Conservation (phyloP, 495 filamentous ascomycete species). For the Aspergillus sclerotioniger region DNA sequence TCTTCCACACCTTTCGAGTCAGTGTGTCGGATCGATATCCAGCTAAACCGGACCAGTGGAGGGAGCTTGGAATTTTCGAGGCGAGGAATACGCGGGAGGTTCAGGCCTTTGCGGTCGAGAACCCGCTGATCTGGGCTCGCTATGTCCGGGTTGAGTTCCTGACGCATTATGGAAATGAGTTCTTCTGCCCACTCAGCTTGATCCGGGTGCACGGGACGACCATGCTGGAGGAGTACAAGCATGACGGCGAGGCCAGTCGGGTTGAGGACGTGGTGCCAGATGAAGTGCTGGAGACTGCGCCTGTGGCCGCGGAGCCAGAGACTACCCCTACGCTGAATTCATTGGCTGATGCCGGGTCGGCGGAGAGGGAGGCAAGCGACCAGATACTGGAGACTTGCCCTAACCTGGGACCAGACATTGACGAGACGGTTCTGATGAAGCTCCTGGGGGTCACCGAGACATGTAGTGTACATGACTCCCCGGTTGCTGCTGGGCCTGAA, state of each 20-base stretch:
- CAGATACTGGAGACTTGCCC: slow-evolving; percentile 14
- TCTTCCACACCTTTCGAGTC: slow-evolving; percentile 85
- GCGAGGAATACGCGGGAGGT: slow-evolving; percentile 89
- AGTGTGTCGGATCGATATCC: slow-evolving; percentile 93
- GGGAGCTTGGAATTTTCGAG: slow-evolving; percentile 81
- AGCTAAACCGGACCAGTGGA: slow-evolving; percentile 89
- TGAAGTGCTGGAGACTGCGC: slow-evolving; percentile 32
- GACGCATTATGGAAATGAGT: slow-evolving; percentile 92
- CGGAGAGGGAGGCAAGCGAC: not conserved
- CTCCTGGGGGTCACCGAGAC: slow-evolving; percentile 7
- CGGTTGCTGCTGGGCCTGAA: slow-evolving; percentile 9
- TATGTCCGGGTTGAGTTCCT: slow-evolving; percentile 91
- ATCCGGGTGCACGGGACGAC: slow-evolving; percentile 91
- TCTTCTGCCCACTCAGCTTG: slow-evolving; percentile 89
- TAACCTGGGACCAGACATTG: slow-evolving; percentile 16
- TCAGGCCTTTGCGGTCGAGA: slow-evolving; percentile 88
- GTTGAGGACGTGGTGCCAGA: slow-evolving; percentile 55
- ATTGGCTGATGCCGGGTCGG: not conserved
- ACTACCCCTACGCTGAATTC: not conserved
- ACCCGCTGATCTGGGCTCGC: slow-evolving; percentile 91
- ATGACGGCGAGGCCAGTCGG: slow-evolving; percentile 63
- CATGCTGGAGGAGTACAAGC: slow-evolving; percentile 91
- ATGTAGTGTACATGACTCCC: slow-evolving; percentile 22
- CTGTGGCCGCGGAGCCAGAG: slow-evolving; percentile 37
- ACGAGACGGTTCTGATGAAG: slow-evolving; percentile 16